Percentiles rank a stretch among this genome's conserved stretches.
phyloP scores from a whole-genome alignment of 768 basidiomycete species.

The Lactarius hengduanensis region DNA sequence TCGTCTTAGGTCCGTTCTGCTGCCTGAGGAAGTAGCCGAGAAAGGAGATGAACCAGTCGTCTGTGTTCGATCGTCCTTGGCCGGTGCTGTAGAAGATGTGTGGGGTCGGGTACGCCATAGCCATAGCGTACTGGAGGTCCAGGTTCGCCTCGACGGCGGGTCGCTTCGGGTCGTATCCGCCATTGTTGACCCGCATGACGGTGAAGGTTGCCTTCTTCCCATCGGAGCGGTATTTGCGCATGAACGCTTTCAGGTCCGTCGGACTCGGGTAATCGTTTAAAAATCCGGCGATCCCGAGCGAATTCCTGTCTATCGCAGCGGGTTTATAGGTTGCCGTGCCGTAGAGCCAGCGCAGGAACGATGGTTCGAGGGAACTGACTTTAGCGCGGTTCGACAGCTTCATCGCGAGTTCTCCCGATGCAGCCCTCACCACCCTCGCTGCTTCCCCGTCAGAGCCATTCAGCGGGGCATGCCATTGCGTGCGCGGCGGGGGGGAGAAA shows the following conservation, averaged over 20 bases:
- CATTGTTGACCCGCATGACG: background rate
- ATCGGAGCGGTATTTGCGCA: background rate
- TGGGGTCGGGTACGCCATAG: background rate
- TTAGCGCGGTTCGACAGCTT: background rate
- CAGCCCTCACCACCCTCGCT: background rate
- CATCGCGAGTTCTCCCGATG: background rate
- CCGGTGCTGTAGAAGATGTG: background rate
- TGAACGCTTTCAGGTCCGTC: background rate
- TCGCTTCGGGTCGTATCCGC: background rate
- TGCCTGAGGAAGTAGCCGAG: background rate
- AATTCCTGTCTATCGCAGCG: background rate
- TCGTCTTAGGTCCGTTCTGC: background rate
- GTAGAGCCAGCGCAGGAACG: background rate
- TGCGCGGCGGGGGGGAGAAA: background rate
- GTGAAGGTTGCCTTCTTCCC: background rate
- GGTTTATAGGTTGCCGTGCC: background rate
- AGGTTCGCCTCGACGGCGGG: background rate
- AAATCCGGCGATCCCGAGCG: background rate
- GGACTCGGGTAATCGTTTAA: background rate
- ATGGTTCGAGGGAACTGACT: background rate
- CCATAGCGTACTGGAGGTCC: background rate
- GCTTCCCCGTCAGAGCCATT: background rate
- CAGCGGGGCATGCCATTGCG: background rate
- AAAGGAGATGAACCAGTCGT: background rate
- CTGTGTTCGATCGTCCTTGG: background rate